A percentile compares a stretch with the other conserved stretches of the same genome.
phyloP scores from a whole-genome alignment of 208 protist genomes.

The Balamuthia mandrillaris region DNA sequence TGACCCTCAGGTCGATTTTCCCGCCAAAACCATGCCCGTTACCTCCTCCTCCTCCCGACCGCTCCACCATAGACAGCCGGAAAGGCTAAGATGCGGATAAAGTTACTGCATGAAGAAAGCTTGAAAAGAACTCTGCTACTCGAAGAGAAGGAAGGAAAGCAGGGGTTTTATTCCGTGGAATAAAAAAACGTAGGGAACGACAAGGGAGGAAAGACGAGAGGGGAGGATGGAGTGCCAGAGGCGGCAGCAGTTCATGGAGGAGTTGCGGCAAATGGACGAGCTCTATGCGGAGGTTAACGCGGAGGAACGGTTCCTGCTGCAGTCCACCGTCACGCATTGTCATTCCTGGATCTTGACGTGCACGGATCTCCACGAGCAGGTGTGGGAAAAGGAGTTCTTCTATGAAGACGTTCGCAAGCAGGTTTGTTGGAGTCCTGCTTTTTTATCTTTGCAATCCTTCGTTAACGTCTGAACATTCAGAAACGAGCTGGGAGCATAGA shows the following conservation, averaged over 20 bases:
- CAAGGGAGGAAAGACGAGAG: no score
- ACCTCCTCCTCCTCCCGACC: no score
- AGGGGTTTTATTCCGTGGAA: no score
- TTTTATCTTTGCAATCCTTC: background rate
- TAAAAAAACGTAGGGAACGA: no score
- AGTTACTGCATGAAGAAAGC: no score
- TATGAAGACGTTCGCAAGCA: constrained; percentile 19
- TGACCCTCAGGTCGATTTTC: no score
- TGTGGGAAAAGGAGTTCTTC: constrained; percentile 36
- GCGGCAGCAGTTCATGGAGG: background rate
- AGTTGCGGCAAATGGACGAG: background rate
- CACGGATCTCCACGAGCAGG: constrained; percentile 1
- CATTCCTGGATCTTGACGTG: constrained; percentile 8
- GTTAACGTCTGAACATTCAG: background rate
- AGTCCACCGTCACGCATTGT: background rate
- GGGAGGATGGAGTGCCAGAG: no score
- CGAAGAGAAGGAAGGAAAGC: no score
- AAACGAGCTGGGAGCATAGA: background rate
- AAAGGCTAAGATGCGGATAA: no score
- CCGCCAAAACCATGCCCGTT: no score
- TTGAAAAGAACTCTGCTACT: no score
- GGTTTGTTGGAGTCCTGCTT: background rate
- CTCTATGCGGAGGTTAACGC: constrained; percentile 17
- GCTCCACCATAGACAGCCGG: no score
- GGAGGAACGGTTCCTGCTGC: constrained; percentile 12